Conservation (phyloP, 352 stramenopile species). For the Phytophthora cryptogea region DNA sequence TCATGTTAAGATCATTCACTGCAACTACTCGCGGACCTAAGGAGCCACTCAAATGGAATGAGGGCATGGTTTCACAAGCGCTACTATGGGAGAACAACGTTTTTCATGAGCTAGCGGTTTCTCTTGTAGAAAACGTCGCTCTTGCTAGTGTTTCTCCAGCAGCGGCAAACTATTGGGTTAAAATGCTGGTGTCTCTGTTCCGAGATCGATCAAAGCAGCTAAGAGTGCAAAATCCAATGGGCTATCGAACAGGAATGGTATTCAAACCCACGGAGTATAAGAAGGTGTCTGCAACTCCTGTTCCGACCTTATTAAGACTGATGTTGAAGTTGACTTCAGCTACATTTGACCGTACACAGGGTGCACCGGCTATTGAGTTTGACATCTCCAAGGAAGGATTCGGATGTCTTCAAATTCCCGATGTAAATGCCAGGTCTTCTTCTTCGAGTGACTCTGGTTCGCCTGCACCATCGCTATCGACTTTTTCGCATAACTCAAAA, state of each 20-base stretch:
- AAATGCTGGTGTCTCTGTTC: slow-evolving; percentile 25
- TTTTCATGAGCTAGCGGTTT: slow-evolving; percentile 19
- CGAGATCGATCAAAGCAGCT: slow-evolving; percentile 14
- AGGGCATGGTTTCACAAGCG: slow-evolving; percentile 19
- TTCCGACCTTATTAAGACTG: slow-evolving; percentile 23
- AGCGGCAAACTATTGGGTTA: slow-evolving; percentile 32
- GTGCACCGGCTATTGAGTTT: slow-evolving; percentile 45
- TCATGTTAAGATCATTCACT: slow-evolving; percentile 42
- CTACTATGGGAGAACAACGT: slow-evolving; percentile 36
- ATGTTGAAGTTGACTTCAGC: slow-evolving; percentile 26
- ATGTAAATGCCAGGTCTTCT: slow-evolving; percentile 43
- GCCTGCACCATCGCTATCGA: slow-evolving; percentile 33
- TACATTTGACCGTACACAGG: slow-evolving; percentile 25
- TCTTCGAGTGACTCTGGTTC: slow-evolving; percentile 17
- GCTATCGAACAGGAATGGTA: not conserved
- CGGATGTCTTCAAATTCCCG: slow-evolving; percentile 68
- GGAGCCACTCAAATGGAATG: not conserved
- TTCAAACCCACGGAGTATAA: not conserved
- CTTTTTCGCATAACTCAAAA: slow-evolving; percentile 46
- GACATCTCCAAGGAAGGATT: slow-evolving; percentile 62
- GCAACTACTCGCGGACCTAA: not conserved
- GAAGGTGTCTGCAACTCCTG: not conserved
- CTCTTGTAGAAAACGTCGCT: slow-evolving; percentile 30
- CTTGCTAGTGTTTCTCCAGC: slow-evolving; percentile 24
- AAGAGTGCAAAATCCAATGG: not conserved